phyloP scores from a whole-genome alignment of 2,329 filamentous ascomycete genomes.

The Lachnellula suecica region DNA sequence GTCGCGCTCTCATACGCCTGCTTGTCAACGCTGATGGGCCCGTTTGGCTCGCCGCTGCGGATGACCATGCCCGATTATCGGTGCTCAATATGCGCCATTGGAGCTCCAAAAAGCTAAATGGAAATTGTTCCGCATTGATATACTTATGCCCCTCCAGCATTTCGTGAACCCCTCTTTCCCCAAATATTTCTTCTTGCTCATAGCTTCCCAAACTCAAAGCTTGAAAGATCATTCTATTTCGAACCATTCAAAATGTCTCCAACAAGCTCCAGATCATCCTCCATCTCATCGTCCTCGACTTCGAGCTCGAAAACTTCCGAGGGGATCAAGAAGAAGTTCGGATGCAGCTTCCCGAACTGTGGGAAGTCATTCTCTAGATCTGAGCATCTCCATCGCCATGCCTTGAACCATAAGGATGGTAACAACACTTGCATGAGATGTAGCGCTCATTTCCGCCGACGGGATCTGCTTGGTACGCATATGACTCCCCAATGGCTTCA shows the following conservation, averaged over 20 bases:
- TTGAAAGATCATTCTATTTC: neutral
- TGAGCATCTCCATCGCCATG: slow-evolving; percentile 51
- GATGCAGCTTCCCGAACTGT: slow-evolving; percentile 41
- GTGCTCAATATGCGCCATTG: slow-evolving; percentile 19
- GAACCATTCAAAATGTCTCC: slow-evolving; percentile 25
- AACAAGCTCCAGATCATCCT: slow-evolving; percentile 23
- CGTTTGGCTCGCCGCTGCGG: slow-evolving; percentile 15
- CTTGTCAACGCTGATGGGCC: slow-evolving; percentile 5
- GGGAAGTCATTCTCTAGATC: slow-evolving; percentile 48
- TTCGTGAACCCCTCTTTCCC: slow-evolving; percentile 19
- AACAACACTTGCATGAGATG: slow-evolving; percentile 53
- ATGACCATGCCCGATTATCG: slow-evolving; percentile 27
- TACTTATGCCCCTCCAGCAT: slow-evolving; percentile 22
- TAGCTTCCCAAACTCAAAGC: neutral
- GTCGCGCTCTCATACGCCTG: neutral
- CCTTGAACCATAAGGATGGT: slow-evolving; percentile 47
- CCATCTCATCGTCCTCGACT: slow-evolving; percentile 27
- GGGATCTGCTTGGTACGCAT: slow-evolving; percentile 51
- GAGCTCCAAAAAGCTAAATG: slow-evolving; percentile 21
- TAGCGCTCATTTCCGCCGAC: slow-evolving; percentile 53
- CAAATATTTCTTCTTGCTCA: slow-evolving; percentile 8
- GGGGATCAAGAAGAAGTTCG: slow-evolving; percentile 34
- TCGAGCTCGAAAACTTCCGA: slow-evolving; percentile 22
- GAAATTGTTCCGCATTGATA: slow-evolving; percentile 29
- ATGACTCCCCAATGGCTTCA: neutral